A percentile compares a stretch with the other conserved stretches of the same genome.
Conservation (phyloP, 306 rosid species). For the Oxytropis ochrocephala region DNA sequence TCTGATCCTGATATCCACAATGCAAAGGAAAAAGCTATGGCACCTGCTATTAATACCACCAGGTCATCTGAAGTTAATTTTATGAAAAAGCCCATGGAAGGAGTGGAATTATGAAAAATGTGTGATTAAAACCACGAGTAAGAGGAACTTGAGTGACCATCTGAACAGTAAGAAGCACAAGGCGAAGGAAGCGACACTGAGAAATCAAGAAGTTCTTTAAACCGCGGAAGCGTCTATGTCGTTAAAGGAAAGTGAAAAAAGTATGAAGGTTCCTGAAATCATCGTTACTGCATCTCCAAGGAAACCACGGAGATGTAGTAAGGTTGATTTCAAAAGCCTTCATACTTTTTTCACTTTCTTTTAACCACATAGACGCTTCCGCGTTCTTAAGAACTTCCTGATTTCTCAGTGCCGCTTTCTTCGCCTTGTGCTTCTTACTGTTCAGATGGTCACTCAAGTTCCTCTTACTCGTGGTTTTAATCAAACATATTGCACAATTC, state of each 20-base stretch:
- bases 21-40: slow-evolving; percentile 39
- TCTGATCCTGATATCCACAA: slow-evolving; percentile 26
- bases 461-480: slow-evolving; percentile 29
- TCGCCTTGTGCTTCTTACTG: slow-evolving; percentile 68
- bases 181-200: slow-evolving; percentile 35
- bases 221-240: neutral
- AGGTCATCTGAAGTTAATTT: slow-evolving; percentile 17
- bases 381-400: slow-evolving; percentile 11
- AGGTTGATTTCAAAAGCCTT: neutral
- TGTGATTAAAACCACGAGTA: slow-evolving; percentile 27
- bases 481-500: slow-evolving; percentile 57
- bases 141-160: slow-evolving; percentile 37
- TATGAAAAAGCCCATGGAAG: slow-evolving; percentile 38
- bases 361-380: neutral
- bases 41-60: neutral
- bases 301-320: neutral
- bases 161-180: slow-evolving; percentile 65
- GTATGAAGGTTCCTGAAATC: neutral
- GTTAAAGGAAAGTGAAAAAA: slow-evolving; percentile 10
- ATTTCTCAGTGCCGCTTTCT: slow-evolving; percentile 22
- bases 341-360: slow-evolving; percentile 11
- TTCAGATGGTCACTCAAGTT: slow-evolving; percentile 39
- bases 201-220: slow-evolving; percentile 8
- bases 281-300: neutral
- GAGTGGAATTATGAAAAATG: slow-evolving; percentile 65